Evolutionary conservation across 2,329 filamentous ascomycete genomes (phyloP), one percentile per base, ranked within the genome.

Genomic region (Stemphylium lycopersici): DNA sequence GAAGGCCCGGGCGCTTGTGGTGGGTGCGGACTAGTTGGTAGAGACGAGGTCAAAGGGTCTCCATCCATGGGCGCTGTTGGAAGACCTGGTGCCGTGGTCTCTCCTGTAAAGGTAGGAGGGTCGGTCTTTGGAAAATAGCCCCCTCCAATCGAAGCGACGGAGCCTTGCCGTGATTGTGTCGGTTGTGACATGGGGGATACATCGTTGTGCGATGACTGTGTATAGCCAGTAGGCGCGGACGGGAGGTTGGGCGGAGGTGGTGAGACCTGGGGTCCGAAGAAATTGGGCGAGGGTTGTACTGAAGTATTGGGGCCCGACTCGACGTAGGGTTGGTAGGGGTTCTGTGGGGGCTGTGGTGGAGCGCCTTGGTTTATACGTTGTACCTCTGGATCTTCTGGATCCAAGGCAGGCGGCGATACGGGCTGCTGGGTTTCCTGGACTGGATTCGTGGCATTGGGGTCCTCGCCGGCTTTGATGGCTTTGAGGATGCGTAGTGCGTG

Each of bases 361-460:
- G 63, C 61, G 32, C 63, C 59, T 15, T 76, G 74, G 43, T 74
- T 79, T 45, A 87, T 76, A 37, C 79, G 76, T 66, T 84, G 82
- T 1, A 89, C 84, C 45, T 90, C 87, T 2, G 86, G 83, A 57
- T 91, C 88, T 48, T 83, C 81, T 1, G 84, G 82, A 63, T 87
- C 85, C n/a, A 89, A 76, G 2, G 76, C 68, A 38, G 80, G 78
- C 13, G 78, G 70, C 37, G 74, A 71, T 11, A 45, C 39, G 4
- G 61, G 52, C 41, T 68, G 60, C 38, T 68, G 76, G 7, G 78
- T 74, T 50, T 84, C 80, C 48, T 87, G 81, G 52, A 85, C 85
- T 0, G 93, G 93, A 69, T 98, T 98, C 6, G 90, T 90, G 50
- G 89, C 86, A 75, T 99, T 99, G 3, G 95, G 95, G 70, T 99